Conservation (phyloP, 441 rosid species). For the Populus hybrid region DNA sequence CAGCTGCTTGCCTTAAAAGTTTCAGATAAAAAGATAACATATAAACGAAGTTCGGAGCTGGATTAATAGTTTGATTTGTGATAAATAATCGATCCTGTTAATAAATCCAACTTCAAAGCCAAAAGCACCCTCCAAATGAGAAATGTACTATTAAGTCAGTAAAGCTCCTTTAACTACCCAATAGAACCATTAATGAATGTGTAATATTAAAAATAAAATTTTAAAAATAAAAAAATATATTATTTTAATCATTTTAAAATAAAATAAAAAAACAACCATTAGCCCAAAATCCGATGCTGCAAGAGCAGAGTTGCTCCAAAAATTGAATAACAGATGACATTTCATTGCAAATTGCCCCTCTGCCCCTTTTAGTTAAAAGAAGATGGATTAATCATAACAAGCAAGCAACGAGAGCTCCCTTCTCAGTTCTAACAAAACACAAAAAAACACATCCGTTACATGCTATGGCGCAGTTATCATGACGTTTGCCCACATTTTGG, state of each 20-base stretch:
- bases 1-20: slow-evolving; percentile 28
- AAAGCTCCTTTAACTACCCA: slow-evolving; percentile 14
- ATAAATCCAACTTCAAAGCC: background rate
- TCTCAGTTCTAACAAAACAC: background rate
- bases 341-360: slow-evolving; percentile 15
- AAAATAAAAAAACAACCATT: no score
- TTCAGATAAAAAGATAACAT: slow-evolving; percentile 13
- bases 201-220: no score
- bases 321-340: slow-evolving; percentile 30
- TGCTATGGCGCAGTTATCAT: background rate
- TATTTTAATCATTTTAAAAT: no score
- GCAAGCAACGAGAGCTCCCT: background rate
- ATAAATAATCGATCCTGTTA: background rate
- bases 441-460: background rate
- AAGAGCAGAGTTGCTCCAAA: slow-evolving; percentile 17
- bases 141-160: background rate
- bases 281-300: slow-evolving; percentile 2
- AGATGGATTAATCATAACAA: background rate
- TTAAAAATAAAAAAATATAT: no score
- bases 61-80: background rate
- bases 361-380: background rate
- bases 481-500: background rate
- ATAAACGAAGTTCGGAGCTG: background rate
- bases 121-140: background rate
- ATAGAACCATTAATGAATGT: background rate